These are phyloP conservation scores for Juncus inflexus DNA, from an alignment of 176 grass and related monocot genomes.

Conservation along the genomic window DNA sequence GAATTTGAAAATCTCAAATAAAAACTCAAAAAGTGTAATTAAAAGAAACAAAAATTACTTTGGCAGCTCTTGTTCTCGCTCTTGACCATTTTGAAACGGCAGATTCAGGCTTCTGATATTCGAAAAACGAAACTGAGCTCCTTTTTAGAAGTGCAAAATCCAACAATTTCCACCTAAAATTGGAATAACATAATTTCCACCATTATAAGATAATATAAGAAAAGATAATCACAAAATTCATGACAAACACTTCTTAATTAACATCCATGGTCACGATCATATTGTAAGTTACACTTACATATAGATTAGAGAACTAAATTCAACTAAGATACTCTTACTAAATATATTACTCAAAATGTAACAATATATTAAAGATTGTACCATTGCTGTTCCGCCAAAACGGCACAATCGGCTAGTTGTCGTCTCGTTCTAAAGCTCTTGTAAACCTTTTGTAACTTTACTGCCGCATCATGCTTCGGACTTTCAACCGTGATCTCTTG, in stretches of 20 bases:
- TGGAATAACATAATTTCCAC: neutral
- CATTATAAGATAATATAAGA: neutral
- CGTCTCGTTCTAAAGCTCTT: constrained; percentile 88
- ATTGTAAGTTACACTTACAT: too few species aligned
- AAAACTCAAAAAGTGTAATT: constrained; percentile 4
- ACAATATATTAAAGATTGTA: constrained; percentile 9
- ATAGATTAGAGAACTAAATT: too few species aligned
- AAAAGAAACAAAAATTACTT: constrained; percentile 31
- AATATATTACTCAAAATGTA: too few species aligned
- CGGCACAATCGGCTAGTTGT: constrained; percentile 86
- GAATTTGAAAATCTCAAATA: neutral
- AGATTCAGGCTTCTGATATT: constrained; percentile 71
- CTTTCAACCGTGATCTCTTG: constrained; percentile 25
- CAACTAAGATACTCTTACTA: too few species aligned
- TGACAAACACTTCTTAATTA: neutral
- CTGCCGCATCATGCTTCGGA: constrained; percentile 69
- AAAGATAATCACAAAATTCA: too few species aligned
- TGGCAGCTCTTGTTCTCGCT: constrained; percentile 62
- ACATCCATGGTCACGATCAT: neutral
- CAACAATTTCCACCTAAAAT: constrained; percentile 62
- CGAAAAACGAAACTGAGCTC: constrained; percentile 82
- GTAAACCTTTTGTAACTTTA: constrained; percentile 85
- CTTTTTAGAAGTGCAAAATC: constrained; percentile 77
- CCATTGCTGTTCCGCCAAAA: constrained; percentile 78
- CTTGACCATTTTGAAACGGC: constrained; percentile 72